phyloP scores from a whole-genome alignment of 176 grass and related monocot genomes.

The Oryza brachyantha region DNA sequence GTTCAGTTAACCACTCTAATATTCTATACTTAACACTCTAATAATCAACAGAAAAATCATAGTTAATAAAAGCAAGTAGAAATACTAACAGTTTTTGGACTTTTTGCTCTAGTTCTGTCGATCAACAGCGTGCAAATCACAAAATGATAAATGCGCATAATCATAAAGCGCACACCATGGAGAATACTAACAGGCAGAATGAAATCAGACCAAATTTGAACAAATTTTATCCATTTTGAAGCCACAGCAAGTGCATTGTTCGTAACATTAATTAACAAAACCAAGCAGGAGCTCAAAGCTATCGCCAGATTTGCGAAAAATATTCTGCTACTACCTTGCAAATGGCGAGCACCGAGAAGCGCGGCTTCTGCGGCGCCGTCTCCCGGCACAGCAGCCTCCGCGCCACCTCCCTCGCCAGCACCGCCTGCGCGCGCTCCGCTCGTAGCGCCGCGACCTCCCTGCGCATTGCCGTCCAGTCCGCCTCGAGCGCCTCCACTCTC shows the following conservation, averaged over 20 bases:
- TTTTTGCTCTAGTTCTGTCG: too few species aligned
- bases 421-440: slow-evolving; percentile 32
- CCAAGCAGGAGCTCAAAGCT: too few species aligned
- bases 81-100: too few species aligned
- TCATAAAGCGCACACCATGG: not conserved
- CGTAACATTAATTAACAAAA: too few species aligned
- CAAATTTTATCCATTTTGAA: not conserved
- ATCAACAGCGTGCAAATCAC: too few species aligned
- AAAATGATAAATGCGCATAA: not conserved
- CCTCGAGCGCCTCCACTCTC: slow-evolving; percentile 52
- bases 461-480: slow-evolving; percentile 18
- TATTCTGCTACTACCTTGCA: slow-evolving; percentile 39
- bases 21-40: not conserved
- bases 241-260: not conserved
- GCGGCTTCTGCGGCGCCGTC: not conserved
- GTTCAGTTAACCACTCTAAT: too few species aligned
- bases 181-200: not conserved
- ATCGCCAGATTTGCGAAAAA: not conserved
- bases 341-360: slow-evolving; percentile 39
- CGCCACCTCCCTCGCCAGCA: slow-evolving; percentile 39
- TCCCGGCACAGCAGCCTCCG: slow-evolving; percentile 34
- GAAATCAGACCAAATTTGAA: not conserved
- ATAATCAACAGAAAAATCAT: too few species aligned
- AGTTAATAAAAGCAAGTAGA: too few species aligned
- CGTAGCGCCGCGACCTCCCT: slow-evolving; percentile 38